Percentiles rank a stretch among this genome's conserved stretches.
Conservation (phyloP, 2,329 filamentous ascomycete species). For the Fusarium robinianum region DNA sequence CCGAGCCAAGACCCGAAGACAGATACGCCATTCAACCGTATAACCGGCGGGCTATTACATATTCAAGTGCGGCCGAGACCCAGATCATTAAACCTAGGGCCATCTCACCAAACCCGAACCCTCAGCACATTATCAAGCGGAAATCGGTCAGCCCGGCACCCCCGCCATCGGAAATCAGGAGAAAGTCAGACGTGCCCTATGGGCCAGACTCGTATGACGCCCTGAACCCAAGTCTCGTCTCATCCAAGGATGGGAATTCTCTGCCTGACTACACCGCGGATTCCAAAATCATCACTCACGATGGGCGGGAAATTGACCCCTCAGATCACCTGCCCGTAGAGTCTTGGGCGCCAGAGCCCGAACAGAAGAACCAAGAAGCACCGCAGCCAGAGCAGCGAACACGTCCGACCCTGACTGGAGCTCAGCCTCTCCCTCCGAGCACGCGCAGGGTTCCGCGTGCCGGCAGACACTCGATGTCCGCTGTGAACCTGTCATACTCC, state of each 20-base stretch:
- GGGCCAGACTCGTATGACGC: conserved; percentile 76
- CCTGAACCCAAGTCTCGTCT: conserved; percentile 64
- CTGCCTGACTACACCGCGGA: conserved; percentile 51
- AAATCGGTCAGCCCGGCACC: conserved; percentile 78
- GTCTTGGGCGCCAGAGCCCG: conserved; percentile 77
- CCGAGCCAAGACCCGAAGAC: conserved; percentile 33
- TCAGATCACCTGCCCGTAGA: conserved; percentile 80
- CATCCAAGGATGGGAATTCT: conserved; percentile 43
- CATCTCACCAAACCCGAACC: conserved; percentile 49
- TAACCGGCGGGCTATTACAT: conserved; percentile 48
- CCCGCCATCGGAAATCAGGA: conserved; percentile 51
- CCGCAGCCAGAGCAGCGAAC: conserved; percentile 40
- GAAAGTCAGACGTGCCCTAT: conserved; percentile 68
- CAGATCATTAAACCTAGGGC: conserved; percentile 35
- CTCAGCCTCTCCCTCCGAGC: conserved; percentile 56
- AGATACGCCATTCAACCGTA: conserved; percentile 48
- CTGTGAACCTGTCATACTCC: conserved; percentile 41
- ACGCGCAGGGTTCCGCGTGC: conserved; percentile 58
- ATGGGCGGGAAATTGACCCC: conserved; percentile 77
- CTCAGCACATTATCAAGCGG: conserved; percentile 62
- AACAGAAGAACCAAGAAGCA: conserved; percentile 48
- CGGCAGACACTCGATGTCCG: conserved; percentile 55
- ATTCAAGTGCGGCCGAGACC: conserved; percentile 42
- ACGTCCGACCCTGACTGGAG: conserved; percentile 55
- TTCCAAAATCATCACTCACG: conserved; percentile 71